These are phyloP conservation scores for Hanseniaspora valbyensis DNA, from an alignment of 805 yeast genomes.

Conservation along the genomic window DNA sequence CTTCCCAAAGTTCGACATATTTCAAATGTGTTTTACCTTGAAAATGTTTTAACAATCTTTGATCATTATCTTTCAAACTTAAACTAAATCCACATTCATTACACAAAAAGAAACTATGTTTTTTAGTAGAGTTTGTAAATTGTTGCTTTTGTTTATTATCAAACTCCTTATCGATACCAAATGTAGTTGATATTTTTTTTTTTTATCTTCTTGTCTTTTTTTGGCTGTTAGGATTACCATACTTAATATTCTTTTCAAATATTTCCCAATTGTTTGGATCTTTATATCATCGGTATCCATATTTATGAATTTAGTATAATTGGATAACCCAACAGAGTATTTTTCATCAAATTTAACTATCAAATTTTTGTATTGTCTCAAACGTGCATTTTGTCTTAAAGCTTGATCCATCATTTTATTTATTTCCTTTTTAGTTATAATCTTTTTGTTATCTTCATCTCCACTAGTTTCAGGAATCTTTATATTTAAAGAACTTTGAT, in stretches of 20 bases:
- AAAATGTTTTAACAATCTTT: constrained; percentile 82
- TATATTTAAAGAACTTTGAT: neutral
- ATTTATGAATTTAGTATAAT: neutral
- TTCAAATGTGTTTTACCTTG: constrained; percentile 79
- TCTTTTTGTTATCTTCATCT: neutral
- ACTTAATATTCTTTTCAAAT: neutral
- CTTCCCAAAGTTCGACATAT: constrained; percentile 62
- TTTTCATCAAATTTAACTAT: constrained; percentile 1
- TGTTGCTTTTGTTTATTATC: neutral
- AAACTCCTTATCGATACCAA: neutral
- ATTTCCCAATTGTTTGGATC: neutral
- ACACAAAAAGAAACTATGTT: constrained; percentile 33
- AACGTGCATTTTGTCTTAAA: neutral
- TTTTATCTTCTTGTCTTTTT: neutral
- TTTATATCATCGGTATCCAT: neutral
- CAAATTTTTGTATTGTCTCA: neutral
- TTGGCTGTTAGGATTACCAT: neutral
- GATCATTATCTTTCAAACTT: constrained; percentile 74
- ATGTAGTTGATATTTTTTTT: neutral
- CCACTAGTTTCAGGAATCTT: neutral
- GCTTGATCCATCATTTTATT: neutral
- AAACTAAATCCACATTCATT: constrained; percentile 81
- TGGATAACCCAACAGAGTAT: neutral
- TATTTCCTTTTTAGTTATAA: neutral
- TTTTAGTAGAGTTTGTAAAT: neutral